Evolutionary conservation across 768 basidiomycete genomes (phyloP), one percentile per base, ranked within the genome.

Genomic region (Trametes gibbosa): DNA sequence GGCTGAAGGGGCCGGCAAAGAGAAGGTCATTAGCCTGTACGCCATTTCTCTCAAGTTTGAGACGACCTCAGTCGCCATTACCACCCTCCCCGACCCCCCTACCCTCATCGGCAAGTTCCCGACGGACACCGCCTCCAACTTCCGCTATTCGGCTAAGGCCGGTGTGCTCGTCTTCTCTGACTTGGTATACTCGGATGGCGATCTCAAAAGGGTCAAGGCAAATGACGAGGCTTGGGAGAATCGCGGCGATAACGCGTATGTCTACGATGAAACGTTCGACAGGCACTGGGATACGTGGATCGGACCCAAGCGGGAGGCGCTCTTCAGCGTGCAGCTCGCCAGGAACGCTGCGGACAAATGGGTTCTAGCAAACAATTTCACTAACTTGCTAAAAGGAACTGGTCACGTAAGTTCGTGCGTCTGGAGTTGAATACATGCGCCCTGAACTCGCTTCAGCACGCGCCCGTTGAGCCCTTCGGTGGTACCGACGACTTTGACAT

Each of bases 391-490:
- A 58, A 77, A 80, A 54, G 89, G 82, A 32, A 90, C 90, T 2
- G 74, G 79, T 14, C 85, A 92, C 74, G 92, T 92, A 72, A 56
- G 85, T 69, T 25, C 42, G n/a, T 14, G 2, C 40, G 17, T 23
- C 8, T 17, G 12, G 56, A 39, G 23, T 19, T 57, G 10, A 9
- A 45, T 13, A 8, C 45, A 23, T 50, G 32, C 34, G 7, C 7
- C 7, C 19, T 3, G n/a, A 27, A 21, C 19, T 7, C 27, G 42
- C 7, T 23, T 27, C 27, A 92, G 90, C 78, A 82, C 68, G 72
- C 79, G 19, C 92, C 92, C 17, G 88, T 94, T 43, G 89, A 92
- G 67, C 90, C 93, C 7, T 93, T 95, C 64, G 93, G 92, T n/a
- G 89, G 85, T 43, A 81, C 83, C 1, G 85, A 88, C 60, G 87